These are phyloP conservation scores for Nicotiana tomentosiformis DNA, from an alignment of 257 asterid species.

Conservation along the genomic window DNA sequence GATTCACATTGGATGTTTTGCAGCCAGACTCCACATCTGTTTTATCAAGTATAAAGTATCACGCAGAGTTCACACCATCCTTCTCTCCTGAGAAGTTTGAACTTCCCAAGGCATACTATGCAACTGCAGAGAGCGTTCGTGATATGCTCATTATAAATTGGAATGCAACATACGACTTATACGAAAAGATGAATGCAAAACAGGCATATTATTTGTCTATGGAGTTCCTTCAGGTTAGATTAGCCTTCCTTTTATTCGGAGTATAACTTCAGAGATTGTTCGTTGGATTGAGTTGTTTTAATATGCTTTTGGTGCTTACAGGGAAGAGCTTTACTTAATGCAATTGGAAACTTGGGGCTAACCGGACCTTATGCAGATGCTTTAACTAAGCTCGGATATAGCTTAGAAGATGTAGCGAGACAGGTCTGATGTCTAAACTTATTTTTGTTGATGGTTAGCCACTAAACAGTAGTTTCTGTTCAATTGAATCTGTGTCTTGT, in stretches of 20 bases:
- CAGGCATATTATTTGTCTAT: conserved; percentile 85
- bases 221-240: conserved; percentile 71
- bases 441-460: not conserved
- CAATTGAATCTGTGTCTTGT: not conserved
- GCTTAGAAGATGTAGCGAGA: conserved; percentile 58
- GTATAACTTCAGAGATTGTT: not conserved
- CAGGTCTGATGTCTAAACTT: conserved; percentile 34
- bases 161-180: conserved; percentile 55
- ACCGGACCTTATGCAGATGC: conserved; percentile 73
- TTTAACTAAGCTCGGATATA: conserved; percentile 57
- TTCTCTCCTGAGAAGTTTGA: conserved; percentile 63
- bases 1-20: conserved; percentile 12
- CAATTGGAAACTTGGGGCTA: conserved; percentile 79
- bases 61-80: conserved; percentile 60
- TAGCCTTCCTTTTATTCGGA: not conserved
- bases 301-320: conserved; percentile 14
- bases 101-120: conserved; percentile 63
- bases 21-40: conserved; percentile 49
- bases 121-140: conserved; percentile 77
- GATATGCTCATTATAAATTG: conserved; percentile 61
- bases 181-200: conserved; percentile 60
- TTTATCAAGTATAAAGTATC: conserved; percentile 65
- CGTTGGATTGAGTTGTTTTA: not conserved
- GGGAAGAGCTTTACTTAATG: conserved; percentile 79
- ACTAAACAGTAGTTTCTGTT: not conserved